Base-by-base conservation (phyloP, 1,139 yeast genomes). In the Debaryomycetaceae sp. region DNA sequence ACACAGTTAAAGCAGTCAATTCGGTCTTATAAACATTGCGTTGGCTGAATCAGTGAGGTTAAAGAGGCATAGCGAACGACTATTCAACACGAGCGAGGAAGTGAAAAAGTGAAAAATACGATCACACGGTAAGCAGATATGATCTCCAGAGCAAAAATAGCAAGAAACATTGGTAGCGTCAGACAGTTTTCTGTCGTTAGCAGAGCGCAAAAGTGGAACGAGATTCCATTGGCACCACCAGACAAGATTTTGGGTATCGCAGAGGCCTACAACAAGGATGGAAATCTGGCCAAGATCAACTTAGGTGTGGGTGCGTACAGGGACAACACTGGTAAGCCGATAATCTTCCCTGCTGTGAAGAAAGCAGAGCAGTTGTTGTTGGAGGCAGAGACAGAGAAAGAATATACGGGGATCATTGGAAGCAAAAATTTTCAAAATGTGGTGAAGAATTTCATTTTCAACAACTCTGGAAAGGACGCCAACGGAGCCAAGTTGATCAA, bases 171-270 rank as follows among this genome's bases (percentile, higher is more conserved):
- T 34, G 35, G 43, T 14, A 36, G 36, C 45, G 47, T 45, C 40
- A 57, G 60, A 51, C 54, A 48, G 33, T 58, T 60, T 45, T 59
- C 65, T 45, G 54, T 58, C 45, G 38, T 54, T 43, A 47, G 52
- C 43, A 52, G 49, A 37, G 50, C 56, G 39, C 51, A 48, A 39
- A 60, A 63, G 50, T 73, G 76, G 77, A 63, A 60, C 48, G 73
- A 72, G 24, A 72, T 75, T 50, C 78, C 80, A 44, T 78, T 78
- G 60, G 87, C 87, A 27, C 86, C 87, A 40, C 84, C 90, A 27
- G 93, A 85, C 65, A 83, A 84, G 57, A 84, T 85, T 50, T 70
- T 85, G 57, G 91, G 91, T 37, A 74, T 85, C 45, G 70, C 83
- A 33, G 84, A 80, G 51, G 77, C 81, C 49, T 74, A 50, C 57